Evolutionary conservation across 1,284 basidiomycete genomes (phyloP).

Genomic region (Vanrija humicola): DNA sequence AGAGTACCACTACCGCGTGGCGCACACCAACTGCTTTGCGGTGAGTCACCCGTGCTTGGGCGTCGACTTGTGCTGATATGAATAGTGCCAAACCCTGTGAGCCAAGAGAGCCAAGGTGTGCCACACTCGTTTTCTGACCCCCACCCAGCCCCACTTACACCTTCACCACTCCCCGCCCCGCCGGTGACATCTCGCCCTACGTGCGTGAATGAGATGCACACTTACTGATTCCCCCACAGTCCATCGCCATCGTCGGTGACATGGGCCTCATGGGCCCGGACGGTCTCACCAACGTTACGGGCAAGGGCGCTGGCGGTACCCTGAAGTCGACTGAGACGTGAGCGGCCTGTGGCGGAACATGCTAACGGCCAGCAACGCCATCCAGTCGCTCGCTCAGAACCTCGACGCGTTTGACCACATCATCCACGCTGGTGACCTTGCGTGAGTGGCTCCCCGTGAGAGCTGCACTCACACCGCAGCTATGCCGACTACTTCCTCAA

Average conservation of each 20-base stretch:
- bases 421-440: constrained; percentile 30
- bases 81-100: constrained; percentile 18
- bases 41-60: neutral
- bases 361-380: constrained; percentile 21
- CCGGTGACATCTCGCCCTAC: constrained; percentile 16
- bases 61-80: neutral
- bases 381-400: constrained; percentile 27
- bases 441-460: neutral
- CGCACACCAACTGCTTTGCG: constrained; percentile 23
- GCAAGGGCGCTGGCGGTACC: constrained; percentile 15
- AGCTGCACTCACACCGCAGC: neutral
- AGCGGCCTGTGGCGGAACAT: neutral
- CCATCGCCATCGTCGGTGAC: constrained; percentile 28
- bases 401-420: constrained; percentile 30
- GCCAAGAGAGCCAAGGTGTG: constrained; percentile 5
- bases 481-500: constrained; percentile 36
- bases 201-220: neutral
- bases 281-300: constrained; percentile 27
- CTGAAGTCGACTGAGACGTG: constrained; percentile 24
- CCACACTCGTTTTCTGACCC: neutral
- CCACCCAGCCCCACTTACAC: constrained; percentile 20
- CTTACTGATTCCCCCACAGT: neutral
- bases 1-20: constrained; percentile 27
- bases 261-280: constrained; percentile 38
- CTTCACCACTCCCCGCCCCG: constrained; percentile 21